Base-by-base conservation (phyloP, 805 yeast genomes). In the Kazachstania psychrophila region DNA sequence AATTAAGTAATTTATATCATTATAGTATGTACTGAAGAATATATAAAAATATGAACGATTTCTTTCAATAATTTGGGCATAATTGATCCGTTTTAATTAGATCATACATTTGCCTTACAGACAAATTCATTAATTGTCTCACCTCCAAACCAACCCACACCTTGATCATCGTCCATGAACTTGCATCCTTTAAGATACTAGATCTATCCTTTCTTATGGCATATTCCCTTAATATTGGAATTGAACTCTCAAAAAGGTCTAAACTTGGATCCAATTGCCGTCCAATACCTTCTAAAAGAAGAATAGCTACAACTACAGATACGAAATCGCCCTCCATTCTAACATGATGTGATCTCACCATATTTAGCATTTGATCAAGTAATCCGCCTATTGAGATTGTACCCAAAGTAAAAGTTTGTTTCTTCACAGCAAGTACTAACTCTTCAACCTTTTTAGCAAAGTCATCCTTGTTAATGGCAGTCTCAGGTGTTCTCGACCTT, bases 251-350 rank as follows among this genome's bases (percentile, higher is more conserved):
- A 71, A 92, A 89, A 34, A 92, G 70, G 62, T 92, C 98, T 51
- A 92, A 68, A 29, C 86, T 77, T 2, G 97, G 96, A 59, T 92
- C 95, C 38, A 92, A 67, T 59, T 82, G 95, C 54, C 97, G 70
- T 15, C 98, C 97, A 37, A 92, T 82, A 9, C 99, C 99, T 60
- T 92, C 98, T 39, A 92, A 64, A 38, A 92, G 66, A 37, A 92
- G 62, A 17, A 92, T 87, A 1, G 97, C 95, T 23, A 92, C 86
- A n/a, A 92, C 81, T 17, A 92, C 95, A 22, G 95, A 86, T 29
- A 92, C 78, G 54, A 92, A 92, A 59, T 92, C 98, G 6, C 95
- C 94, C 54, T 92, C 99, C 95, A 92, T 83, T 53, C 96, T 71
- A 16, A 92, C 98, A 59, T 92, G 99, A 58, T 92, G 98, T 9